Conservation (phyloP, 148 eudicot species). For the Rhododendron kiyosumense region DNA sequence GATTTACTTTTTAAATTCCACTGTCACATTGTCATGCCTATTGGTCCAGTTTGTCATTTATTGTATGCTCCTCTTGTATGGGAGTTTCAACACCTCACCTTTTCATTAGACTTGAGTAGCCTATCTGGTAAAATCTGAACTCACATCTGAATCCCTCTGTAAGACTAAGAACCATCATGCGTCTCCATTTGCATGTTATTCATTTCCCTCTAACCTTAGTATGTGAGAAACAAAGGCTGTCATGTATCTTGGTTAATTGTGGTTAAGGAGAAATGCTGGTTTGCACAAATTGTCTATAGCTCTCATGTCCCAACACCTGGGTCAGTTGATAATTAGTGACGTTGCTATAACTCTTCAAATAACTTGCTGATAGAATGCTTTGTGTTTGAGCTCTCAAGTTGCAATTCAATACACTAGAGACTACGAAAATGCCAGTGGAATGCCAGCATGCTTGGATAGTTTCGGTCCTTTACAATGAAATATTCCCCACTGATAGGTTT, state of each 20-base stretch:
- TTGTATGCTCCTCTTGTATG: not conserved
- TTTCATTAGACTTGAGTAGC: not conserved
- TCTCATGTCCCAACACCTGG: not conserved
- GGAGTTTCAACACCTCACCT: not conserved
- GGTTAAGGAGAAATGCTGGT: not conserved
- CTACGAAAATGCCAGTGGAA: not conserved
- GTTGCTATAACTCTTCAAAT: not conserved
- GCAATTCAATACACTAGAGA: not conserved
- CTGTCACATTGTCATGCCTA: not conserved
- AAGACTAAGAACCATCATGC: not conserved
- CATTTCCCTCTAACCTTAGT: not conserved
- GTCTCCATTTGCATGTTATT: not conserved
- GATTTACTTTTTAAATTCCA: too few relatives aligned
- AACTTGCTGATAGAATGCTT: not conserved
- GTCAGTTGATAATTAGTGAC: not conserved
- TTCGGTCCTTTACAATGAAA: not conserved
- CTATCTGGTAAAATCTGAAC: not conserved
- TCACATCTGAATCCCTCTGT: not conserved
- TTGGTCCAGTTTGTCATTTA: constrained; percentile 8
- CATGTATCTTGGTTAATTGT: not conserved
- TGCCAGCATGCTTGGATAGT: not conserved
- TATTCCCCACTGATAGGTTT: not conserved
- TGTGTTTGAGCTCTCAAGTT: not conserved
- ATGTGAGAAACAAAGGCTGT: not conserved
- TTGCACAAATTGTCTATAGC: not conserved